Evolutionary conservation across 441 rosid species (phyloP).

Genomic region (Adansonia madagascariensis): DNA sequence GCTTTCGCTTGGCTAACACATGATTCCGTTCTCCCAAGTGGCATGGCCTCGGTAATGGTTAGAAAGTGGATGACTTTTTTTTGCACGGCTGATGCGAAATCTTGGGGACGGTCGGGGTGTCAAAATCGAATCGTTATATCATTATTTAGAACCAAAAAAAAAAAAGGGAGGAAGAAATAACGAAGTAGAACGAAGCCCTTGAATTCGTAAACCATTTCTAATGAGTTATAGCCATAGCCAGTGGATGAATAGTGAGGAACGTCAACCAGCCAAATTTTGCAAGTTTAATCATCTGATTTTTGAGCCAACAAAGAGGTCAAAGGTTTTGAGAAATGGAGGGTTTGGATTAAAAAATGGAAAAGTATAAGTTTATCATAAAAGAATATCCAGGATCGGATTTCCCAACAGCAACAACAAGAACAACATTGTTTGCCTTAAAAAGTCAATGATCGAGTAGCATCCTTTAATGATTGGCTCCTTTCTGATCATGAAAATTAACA

Average conservation of each 20-base stretch:
- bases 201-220: background rate
- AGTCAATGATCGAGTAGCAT: conserved; percentile 4
- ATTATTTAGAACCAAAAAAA: background rate
- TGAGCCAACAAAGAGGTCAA: background rate
- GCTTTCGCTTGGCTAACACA: conserved; percentile 16
- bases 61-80: background rate
- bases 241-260: background rate
- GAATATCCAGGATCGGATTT: conserved; percentile 13
- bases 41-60: background rate
- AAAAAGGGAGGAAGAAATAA: background rate
- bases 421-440: background rate
- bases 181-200: background rate
- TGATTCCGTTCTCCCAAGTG: conserved; percentile 29
- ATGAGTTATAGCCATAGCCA: background rate
- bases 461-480: background rate
- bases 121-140: background rate
- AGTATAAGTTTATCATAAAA: background rate
- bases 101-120: background rate
- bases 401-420: background rate
- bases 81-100: conserved; percentile 12
- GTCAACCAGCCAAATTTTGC: background rate
- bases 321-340: background rate
- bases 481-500: background rate
- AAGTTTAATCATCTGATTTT: conserved; percentile 11
- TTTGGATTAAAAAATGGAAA: conserved; percentile 14